A percentile compares a stretch with the other conserved stretches of the same genome.
Conservation (phyloP, 2,329 filamentous ascomycete species). For the Microsporum ferrugineum region DNA sequence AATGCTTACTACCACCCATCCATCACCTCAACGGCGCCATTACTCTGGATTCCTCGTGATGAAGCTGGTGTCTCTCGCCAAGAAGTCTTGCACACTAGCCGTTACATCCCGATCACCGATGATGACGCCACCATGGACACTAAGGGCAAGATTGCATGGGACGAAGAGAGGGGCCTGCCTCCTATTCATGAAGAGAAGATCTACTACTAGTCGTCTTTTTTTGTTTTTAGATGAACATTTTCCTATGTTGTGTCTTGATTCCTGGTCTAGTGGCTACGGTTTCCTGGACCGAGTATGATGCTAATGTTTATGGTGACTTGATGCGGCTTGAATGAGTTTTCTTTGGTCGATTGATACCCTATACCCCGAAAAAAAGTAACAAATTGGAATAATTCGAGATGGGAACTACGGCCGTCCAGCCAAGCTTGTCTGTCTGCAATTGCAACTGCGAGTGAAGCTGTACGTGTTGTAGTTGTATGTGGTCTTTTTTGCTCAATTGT, state of each 20-base stretch:
- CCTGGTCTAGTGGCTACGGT: neutral
- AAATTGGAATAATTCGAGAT: neutral
- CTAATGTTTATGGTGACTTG: neutral
- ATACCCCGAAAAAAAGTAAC: slow-evolving; percentile 1
- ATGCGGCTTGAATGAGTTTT: neutral
- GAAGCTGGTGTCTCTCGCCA: slow-evolving; percentile 61
- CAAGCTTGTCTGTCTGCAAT: neutral
- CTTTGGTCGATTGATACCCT: neutral
- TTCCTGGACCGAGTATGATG: neutral
- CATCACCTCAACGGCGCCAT: slow-evolving; percentile 49
- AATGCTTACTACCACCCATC: slow-evolving; percentile 66
- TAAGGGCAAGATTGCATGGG: slow-evolving; percentile 55
- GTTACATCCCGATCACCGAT: slow-evolving; percentile 68
- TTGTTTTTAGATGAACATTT: neutral
- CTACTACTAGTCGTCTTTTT: slow-evolving; percentile 33
- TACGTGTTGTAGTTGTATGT: neutral
- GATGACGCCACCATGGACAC: slow-evolving; percentile 60
- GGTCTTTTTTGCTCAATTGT: neutral
- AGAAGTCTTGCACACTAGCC: slow-evolving; percentile 61
- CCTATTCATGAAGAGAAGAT: slow-evolving; percentile 50
- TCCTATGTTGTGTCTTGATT: neutral
- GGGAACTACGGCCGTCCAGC: neutral
- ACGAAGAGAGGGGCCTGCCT: slow-evolving; percentile 44
- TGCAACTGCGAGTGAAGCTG: neutral
- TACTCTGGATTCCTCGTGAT: slow-evolving; percentile 80